Base-by-base conservation (phyloP, 75 land plant genomes). In the Chamaecyparis obtusa region DNA sequence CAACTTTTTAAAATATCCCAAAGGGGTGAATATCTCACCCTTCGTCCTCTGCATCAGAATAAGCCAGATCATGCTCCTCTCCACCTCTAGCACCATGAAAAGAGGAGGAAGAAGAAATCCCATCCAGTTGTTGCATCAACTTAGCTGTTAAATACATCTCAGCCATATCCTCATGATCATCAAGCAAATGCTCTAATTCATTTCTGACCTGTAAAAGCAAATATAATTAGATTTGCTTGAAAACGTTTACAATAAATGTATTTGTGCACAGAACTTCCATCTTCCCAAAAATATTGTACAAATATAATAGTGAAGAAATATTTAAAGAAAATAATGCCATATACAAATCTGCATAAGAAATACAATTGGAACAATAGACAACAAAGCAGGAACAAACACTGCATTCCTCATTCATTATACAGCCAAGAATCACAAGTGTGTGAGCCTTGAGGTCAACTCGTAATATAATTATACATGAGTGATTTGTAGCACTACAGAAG, bases 141-240 rank as follows among this genome's bases (percentile, higher is more conserved):
- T 96, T 95, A 9, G 95, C 96, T 9, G 98, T 96, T 44, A 96
- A 83, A 85, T 96, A 96, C 96, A 96, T 94, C 87, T 96, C 98
- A 80, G 94, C 98, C 98, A 96, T 96, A 88, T 96, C 98, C 21
- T 93, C 95, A 88, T 96, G 94, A 90, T 96, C 98, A 90, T 96
- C 98, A 76, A 96, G 88, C 54, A 96, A 87, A n/a, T 96, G 98
- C 74, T 96, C 98, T 77, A 96, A 83, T 86, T 96, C 98, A 88
- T 95, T 96, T 86, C 98, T 88, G 15, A 96, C 98, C 98, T 96
- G 79, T 39, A 64, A 84, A 86, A 46, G 15, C 85, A 84, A 91
- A 44, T 9, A 15, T 37, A 9, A 21, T 9, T 55, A 39, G 64
- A 81, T 51, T 69, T 37, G 37, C 19, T 27, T 88, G 86, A 46